phyloP scores from a whole-genome alignment of 208 protist species.

The Crithidia bombi region DNA sequence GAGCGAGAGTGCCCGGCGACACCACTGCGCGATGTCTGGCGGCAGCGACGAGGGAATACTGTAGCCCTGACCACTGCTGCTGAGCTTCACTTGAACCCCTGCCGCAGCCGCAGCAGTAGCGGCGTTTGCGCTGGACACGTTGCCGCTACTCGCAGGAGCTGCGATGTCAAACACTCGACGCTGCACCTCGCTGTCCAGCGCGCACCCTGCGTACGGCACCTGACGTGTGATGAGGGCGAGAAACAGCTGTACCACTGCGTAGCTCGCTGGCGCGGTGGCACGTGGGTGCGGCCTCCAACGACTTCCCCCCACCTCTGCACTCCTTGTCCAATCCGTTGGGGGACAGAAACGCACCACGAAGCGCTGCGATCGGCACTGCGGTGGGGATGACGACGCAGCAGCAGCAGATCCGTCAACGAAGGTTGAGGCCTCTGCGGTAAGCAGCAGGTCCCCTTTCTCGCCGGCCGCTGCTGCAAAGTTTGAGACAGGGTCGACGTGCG shows the following conservation, averaged over 20 bases:
- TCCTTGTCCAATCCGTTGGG: conserved; percentile 34
- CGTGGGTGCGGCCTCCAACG: conserved; percentile 72
- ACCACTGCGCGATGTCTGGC: conserved; percentile 26
- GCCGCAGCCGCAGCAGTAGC: too few species aligned
- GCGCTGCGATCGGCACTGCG: conserved; percentile 7
- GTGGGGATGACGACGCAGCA: background rate
- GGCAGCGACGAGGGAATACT: conserved; percentile 39
- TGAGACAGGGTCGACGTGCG: conserved; percentile 2
- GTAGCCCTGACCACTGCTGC: conserved; percentile 37
- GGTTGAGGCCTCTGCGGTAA: background rate
- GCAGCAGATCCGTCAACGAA: background rate
- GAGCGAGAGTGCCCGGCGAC: conserved; percentile 30
- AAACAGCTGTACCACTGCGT: conserved; percentile 63
- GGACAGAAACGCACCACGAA: conserved; percentile 37
- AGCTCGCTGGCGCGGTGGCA: conserved; percentile 53
- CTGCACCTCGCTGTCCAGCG: conserved; percentile 39
- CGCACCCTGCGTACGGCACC: conserved; percentile 47
- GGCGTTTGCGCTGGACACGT: conserved; percentile 18
- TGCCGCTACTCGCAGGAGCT: background rate
- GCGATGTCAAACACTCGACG: conserved; percentile 32
- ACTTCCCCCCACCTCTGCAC: conserved; percentile 24
- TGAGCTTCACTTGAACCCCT: conserved; percentile 18
- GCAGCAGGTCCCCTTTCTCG: background rate
- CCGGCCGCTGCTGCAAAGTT: background rate
- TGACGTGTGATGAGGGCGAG: conserved; percentile 53